These are phyloP conservation scores for Discostella stelligera DNA, from an alignment of 352 stramenopile species.

Conservation along the genomic window DNA sequence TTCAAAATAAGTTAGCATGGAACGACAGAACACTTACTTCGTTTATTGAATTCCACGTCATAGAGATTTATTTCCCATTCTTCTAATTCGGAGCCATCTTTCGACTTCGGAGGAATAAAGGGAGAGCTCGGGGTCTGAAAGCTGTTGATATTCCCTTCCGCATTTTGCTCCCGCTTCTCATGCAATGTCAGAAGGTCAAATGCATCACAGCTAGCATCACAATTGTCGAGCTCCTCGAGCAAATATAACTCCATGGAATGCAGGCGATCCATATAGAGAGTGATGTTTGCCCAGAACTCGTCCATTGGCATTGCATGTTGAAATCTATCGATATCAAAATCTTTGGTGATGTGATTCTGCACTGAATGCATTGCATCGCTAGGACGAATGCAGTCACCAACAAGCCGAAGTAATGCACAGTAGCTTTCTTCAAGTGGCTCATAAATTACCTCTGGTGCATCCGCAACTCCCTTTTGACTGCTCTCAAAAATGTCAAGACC, in stretches of 20 bases:
- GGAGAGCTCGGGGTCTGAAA: neutral
- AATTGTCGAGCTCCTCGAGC: slow-evolving; percentile 62
- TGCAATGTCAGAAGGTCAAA: slow-evolving; percentile 33
- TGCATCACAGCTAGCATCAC: slow-evolving; percentile 20
- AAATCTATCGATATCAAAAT: slow-evolving; percentile 54
- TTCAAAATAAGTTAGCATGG: neutral
- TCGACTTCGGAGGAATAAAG: slow-evolving; percentile 9
- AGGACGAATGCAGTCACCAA: slow-evolving; percentile 37
- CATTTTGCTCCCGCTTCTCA: neutral
- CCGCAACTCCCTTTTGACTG: neutral
- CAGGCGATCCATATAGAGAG: slow-evolving; percentile 69
- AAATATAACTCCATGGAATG: slow-evolving; percentile 68
- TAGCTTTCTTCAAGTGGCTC: slow-evolving; percentile 32
- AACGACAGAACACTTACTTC: slow-evolving; percentile 17
- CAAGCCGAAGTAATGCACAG: slow-evolving; percentile 22
- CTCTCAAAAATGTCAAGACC: slow-evolving; percentile 15
- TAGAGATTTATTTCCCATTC: slow-evolving; percentile 76
- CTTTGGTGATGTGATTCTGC: slow-evolving; percentile 43
- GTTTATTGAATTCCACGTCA: slow-evolving; percentile 67
- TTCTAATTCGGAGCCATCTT: slow-evolving; percentile 36
- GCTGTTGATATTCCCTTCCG: neutral
- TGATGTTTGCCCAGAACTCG: slow-evolving; percentile 63
- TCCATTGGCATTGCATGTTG: slow-evolving; percentile 45
- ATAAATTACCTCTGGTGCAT: neutral
- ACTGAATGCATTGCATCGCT: slow-evolving; percentile 37